phyloP scores from a whole-genome alignment of 208 protist species.

The Crithidia sp. region DNA sequence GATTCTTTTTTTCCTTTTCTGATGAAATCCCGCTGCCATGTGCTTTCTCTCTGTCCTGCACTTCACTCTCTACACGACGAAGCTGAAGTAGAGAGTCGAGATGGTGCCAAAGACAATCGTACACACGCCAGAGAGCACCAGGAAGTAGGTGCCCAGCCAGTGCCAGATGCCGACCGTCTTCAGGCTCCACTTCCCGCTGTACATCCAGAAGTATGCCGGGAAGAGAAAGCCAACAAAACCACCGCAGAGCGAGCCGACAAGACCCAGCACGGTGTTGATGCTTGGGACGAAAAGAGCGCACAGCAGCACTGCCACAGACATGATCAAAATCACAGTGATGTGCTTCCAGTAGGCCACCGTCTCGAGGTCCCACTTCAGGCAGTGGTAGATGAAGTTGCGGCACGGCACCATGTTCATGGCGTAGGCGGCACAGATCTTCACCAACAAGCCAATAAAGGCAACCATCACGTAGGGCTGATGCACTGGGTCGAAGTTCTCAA shows the following conservation, averaged over 20 bases:
- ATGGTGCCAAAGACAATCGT: constrained; percentile 68
- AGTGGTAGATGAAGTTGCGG: constrained; percentile 68
- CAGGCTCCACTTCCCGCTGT: constrained; percentile 59
- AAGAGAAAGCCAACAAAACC: constrained; percentile 75
- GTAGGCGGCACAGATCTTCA: constrained; percentile 69
- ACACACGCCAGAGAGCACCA: constrained; percentile 61
- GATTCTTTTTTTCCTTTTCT: no score
- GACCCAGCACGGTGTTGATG: constrained; percentile 67
- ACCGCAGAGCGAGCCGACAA: constrained; percentile 66
- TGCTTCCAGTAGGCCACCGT: constrained; percentile 77
- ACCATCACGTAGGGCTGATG: constrained; percentile 69
- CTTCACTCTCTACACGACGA: neutral
- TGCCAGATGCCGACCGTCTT: constrained; percentile 51
- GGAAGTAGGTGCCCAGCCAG: constrained; percentile 44
- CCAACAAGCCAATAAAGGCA: constrained; percentile 68
- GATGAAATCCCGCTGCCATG: no score
- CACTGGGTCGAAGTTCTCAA: constrained; percentile 71
- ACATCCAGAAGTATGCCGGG: constrained; percentile 70
- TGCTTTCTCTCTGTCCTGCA: no score
- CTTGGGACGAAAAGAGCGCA: constrained; percentile 68
- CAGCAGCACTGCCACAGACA: constrained; percentile 43
- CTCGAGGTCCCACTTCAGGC: constrained; percentile 58
- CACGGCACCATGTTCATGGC: constrained; percentile 69
- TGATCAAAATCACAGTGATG: constrained; percentile 30
- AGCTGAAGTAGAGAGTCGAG: constrained; percentile 48